Conservation (phyloP, 2,329 filamentous ascomycete genomes). For the Pseudogymnoascus sp. region DNA sequence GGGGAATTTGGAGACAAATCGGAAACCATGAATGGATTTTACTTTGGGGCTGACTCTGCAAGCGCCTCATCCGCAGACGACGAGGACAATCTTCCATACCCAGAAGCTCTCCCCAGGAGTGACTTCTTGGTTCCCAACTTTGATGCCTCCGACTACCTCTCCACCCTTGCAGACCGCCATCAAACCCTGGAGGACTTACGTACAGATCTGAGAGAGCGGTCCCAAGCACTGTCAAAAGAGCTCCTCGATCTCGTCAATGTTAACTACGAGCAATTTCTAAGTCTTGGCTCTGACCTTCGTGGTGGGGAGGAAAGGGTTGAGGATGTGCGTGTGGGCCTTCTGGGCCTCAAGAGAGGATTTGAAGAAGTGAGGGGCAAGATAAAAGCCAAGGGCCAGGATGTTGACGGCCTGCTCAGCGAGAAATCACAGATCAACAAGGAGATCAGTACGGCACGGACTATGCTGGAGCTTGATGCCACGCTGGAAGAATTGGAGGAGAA, state of each 20-base stretch:
- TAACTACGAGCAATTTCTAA: conserved; percentile 88
- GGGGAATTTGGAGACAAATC: background rate
- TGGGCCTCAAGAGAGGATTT: conserved; percentile 79
- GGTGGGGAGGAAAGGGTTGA: conserved; percentile 90
- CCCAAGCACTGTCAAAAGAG: conserved; percentile 72
- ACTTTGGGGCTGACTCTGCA: conserved; percentile 30
- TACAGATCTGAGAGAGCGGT: conserved; percentile 73
- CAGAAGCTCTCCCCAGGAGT: conserved; percentile 68
- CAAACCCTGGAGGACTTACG: conserved; percentile 94
- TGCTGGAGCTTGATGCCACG: conserved; percentile 61
- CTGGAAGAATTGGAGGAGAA: conserved; percentile 55
- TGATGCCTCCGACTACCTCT: conserved; percentile 74
- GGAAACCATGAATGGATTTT: conserved; percentile 40
- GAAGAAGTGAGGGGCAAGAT: conserved; percentile 65
- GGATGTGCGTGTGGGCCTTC: conserved; percentile 75
- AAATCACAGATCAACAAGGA: conserved; percentile 55
- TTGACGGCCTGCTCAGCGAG: conserved; percentile 56
- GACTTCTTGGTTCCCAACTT: conserved; percentile 77
- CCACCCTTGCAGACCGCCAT: conserved; percentile 74
- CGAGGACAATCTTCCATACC: conserved; percentile 75
- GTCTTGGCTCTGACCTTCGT: conserved; percentile 69
- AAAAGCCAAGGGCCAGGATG: conserved; percentile 52
- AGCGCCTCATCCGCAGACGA: conserved; percentile 39
- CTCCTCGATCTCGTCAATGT: conserved; percentile 89
- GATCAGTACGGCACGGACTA: conserved; percentile 52